Conservation (phyloP, 2,329 filamentous ascomycete genomes). For the Apiospora malaysiana region DNA sequence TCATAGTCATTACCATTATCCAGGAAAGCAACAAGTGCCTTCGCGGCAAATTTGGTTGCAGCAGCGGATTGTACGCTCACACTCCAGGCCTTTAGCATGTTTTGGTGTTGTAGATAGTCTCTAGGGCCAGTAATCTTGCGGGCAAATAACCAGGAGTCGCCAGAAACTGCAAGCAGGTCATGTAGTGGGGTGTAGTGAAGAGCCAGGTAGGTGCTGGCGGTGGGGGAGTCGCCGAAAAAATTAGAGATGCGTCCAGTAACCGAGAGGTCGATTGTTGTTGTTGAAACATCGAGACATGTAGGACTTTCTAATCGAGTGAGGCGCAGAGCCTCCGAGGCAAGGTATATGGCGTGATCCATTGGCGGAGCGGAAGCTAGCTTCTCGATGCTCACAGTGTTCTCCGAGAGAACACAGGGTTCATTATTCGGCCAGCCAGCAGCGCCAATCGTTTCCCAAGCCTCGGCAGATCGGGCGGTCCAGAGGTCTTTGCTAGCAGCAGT, state of each 20-base stretch:
- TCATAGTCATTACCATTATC: constrained; percentile 32
- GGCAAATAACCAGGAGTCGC: constrained; percentile 64
- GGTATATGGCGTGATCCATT: constrained; percentile 36
- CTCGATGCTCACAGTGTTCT: constrained; percentile 42
- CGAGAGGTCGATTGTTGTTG: constrained; percentile 29
- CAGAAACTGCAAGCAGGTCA: constrained; percentile 62
- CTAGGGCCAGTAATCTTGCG: constrained; percentile 54
- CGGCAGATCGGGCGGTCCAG: constrained; percentile 55
- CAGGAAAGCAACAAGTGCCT: constrained; percentile 55
- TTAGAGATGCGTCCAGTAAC: constrained; percentile 40
- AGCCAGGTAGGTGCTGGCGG: constrained; percentile 61
- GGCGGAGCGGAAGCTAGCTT: constrained; percentile 40
- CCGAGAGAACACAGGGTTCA: constrained; percentile 37
- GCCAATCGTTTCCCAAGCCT: constrained; percentile 51
- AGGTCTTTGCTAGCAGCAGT: constrained; percentile 49
- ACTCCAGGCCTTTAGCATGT: constrained; percentile 47
- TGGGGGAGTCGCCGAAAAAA: constrained; percentile 52
- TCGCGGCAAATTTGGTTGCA: constrained; percentile 57
- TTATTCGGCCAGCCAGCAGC: constrained; percentile 35
- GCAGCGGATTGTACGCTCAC: constrained; percentile 45
- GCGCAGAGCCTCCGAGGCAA: constrained; percentile 37
- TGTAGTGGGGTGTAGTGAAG: constrained; percentile 64
- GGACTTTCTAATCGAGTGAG: constrained; percentile 32
- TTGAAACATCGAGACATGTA: constrained; percentile 30
- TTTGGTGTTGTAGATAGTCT: constrained; percentile 54